Conservation (phyloP, 768 basidiomycete genomes). For the Tremella fuciformis region DNA sequence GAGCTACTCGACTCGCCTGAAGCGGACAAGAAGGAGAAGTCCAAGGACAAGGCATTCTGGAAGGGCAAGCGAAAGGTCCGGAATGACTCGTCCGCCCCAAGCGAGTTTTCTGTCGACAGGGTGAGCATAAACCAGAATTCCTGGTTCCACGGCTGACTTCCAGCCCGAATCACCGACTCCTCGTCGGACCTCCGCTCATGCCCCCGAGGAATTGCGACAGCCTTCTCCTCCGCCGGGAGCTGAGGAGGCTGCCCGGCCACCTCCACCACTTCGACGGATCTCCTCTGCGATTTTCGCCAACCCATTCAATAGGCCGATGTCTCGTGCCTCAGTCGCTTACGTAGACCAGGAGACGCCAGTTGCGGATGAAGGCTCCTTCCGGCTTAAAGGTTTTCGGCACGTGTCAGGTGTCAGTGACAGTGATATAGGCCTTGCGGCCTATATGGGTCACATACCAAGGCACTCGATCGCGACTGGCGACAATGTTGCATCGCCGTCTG, state of each 20-base stretch:
- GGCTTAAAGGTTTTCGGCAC: constrained; percentile 41
- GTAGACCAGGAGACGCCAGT: constrained; percentile 16
- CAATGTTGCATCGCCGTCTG: constrained; percentile 3
- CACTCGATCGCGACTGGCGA: constrained; percentile 9
- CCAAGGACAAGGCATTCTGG: constrained; percentile 33
- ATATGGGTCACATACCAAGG: constrained; percentile 22
- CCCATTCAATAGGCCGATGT: constrained; percentile 31
- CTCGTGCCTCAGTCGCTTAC: constrained; percentile 27
- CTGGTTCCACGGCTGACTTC: neutral
- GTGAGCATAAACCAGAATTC: constrained; percentile 11
- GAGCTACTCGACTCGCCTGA: constrained; percentile 4
- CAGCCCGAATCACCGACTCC: constrained; percentile 33
- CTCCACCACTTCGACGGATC: constrained; percentile 27
- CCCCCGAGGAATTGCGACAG: neutral
- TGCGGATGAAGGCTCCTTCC: constrained; percentile 38
- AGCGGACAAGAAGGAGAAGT: constrained; percentile 25
- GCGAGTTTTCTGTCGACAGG: constrained; percentile 15
- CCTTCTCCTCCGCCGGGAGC: neutral
- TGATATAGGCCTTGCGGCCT: constrained; percentile 19
- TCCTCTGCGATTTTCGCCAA: constrained; percentile 33
- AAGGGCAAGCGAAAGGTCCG: constrained; percentile 21
- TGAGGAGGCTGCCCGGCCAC: constrained; percentile 2
- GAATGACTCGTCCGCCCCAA: constrained; percentile 16
- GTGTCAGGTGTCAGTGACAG: constrained; percentile 34
- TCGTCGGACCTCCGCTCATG: constrained; percentile 9